These are phyloP conservation scores for Cutaneotrichosporon dermatis DNA, from an alignment of 1,284 basidiomycete genomes.

Conservation along the genomic window DNA sequence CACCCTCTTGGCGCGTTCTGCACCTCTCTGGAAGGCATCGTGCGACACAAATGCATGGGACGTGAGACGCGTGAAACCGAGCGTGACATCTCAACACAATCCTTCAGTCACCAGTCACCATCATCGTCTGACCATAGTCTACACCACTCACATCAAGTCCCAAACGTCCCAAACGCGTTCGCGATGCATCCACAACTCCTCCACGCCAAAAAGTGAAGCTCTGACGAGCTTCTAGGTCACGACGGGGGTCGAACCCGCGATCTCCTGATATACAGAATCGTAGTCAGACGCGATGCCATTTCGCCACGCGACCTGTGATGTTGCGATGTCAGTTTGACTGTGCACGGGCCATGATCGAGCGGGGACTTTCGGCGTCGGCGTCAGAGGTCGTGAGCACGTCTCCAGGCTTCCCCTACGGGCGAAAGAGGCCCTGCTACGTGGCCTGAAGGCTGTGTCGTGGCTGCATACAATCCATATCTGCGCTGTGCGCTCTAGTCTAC, in stretches of 20 bases:
- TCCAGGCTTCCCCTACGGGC: neutral
- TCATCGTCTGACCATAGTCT: too few relatives aligned
- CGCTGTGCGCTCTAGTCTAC: constrained; percentile 14
- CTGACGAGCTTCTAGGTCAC: neutral
- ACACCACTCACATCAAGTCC: neutral
- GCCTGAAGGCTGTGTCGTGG: neutral
- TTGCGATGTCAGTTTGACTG: too few relatives aligned
- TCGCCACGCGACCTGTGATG: constrained; percentile 7
- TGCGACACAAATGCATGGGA: too few relatives aligned
- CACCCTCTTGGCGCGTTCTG: too few relatives aligned
- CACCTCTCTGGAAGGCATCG: too few relatives aligned
- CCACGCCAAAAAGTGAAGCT: neutral
- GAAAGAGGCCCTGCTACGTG: too few relatives aligned
- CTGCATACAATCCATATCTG: neutral
- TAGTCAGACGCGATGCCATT: constrained; percentile 15
- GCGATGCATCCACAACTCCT: neutral
- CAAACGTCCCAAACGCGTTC: neutral
- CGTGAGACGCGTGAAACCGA: too few relatives aligned
- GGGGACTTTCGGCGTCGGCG: too few relatives aligned
- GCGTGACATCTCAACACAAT: too few relatives aligned
- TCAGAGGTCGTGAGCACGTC: too few relatives aligned
- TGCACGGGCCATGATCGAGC: too few relatives aligned
- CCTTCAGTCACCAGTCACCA: too few relatives aligned
- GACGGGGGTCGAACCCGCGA: constrained; percentile 3
- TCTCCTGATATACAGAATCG: constrained; percentile 2